These are phyloP conservation scores for Candida multigemmis DNA, from an alignment of 805 yeast genomes.

Conservation along the genomic window DNA sequence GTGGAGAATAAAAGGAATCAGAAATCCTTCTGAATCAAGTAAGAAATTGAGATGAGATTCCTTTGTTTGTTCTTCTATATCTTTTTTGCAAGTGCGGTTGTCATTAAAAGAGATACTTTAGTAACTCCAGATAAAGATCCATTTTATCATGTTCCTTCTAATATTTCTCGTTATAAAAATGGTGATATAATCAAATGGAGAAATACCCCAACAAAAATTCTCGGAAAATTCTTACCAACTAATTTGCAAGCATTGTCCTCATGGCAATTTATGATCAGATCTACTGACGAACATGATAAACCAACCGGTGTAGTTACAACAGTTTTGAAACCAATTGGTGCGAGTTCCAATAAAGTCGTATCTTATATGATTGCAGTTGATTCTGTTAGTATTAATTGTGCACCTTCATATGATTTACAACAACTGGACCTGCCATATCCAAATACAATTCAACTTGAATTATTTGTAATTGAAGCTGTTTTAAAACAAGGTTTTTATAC, in stretches of 20 bases:
- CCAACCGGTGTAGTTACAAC: slow-evolving; percentile 11
- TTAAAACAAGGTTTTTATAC: slow-evolving; percentile 12
- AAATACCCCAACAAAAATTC: slow-evolving; percentile 7
- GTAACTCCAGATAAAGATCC: slow-evolving; percentile 7
- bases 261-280: slow-evolving; percentile 8
- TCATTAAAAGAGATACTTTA: too few relatives aligned
- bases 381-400: slow-evolving; percentile 11
- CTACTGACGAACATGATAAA: slow-evolving; percentile 10
- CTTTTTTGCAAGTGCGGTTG: too few relatives aligned
- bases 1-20: too few relatives aligned
- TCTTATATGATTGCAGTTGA: slow-evolving; percentile 16
- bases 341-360: slow-evolving; percentile 10
- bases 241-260: slow-evolving; percentile 8
- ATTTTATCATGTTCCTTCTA: slow-evolving; percentile 10
- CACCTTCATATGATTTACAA: slow-evolving; percentile 11
- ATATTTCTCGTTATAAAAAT: slow-evolving; percentile 6
- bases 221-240: slow-evolving; percentile 6
- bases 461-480: slow-evolving; percentile 7
- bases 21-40: too few relatives aligned
- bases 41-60: too few relatives aligned
- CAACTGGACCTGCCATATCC: slow-evolving; percentile 4
- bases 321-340: slow-evolving; percentile 13
- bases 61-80: too few relatives aligned
- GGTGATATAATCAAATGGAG: slow-evolving; percentile 12
- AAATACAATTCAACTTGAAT: slow-evolving; percentile 9